Evolutionary conservation across 176 grass and related monocot species (phyloP), one percentile per base, ranked within the genome.

Genomic region (Oryza meridionalis): DNA sequence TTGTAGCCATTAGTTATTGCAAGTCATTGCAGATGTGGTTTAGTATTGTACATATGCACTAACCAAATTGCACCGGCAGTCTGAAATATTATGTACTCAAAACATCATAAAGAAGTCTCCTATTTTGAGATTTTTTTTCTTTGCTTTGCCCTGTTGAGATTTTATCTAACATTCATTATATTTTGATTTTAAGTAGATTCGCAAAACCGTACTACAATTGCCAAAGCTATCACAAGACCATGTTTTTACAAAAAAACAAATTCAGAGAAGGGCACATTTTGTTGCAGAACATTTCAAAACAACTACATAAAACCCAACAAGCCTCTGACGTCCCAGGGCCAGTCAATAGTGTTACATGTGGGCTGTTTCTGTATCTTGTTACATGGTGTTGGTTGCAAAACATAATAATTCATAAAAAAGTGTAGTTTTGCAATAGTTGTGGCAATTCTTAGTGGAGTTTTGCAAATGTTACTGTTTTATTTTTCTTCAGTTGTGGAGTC

Each of bases 81-180:
- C 47, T 69, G 74, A 81, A 80, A 69, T 53, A 55, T 64, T 73
- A 21, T 65, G 51, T 21, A 58, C 17, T 46, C 26, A 43, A 45
- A 26, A 72, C 17, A 31, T 58, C 10, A 26, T 82, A 65, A 65
- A 83, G 6, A 81, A 69, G 0, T 40, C 27, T 63, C 24, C 61
- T 37, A 35, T 35, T 35, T 35, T 35, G 33, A 37, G 35, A 37
- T 37, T 37, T 37, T 51, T 50, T 27, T 44, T 77, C 37, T 69
- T 68, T 65, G 17, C 3, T 82, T 44, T 77, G 46, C 27, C 75
- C 37, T 22, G 24, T 51, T 46, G 25, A 72, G 11, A 31, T 72
- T 47, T 78, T 67, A 37, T 69, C 33, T 35, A 35, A 44, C 50
- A 78, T 35, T 35, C 24, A 13, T 53, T 81, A 11, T 11, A 17